Base-by-base conservation (phyloP, 371 early-diverging fungal species). In the Umbelopsis sp. region DNA sequence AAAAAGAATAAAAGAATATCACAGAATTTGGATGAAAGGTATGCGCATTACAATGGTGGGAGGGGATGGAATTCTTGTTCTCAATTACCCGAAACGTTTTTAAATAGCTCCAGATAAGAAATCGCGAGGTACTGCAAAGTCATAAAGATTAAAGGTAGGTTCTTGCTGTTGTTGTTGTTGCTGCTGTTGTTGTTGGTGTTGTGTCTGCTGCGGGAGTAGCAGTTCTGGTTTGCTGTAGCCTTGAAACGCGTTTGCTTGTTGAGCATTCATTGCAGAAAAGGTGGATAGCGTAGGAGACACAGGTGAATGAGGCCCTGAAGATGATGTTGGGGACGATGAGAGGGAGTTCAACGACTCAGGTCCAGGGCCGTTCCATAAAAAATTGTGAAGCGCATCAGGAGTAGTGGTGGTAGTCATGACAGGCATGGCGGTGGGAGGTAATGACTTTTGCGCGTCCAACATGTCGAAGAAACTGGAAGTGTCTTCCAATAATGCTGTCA, bases 331-430 rank as follows among this genome's bases (percentile, higher is more conserved):
- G 11, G 57, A 57, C 12, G 57, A 57, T 14, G 57, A 57, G 12
- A 57, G 35, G 1, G 57, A 57, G 18, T 24, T 57, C 11, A 57
- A n/a, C 35, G 57, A 57, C 35, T 57, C 57, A 57, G 57, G 35
- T 18, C 57, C 35, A 57, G 12, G 57, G 57, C 57, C 57, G 35
- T 57, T 57, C 57, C 57, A 57, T 57, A 57, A 57, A 57, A 57
- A 57, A 57, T 57, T 57, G 35, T 11, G 29, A 32, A 57, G 29
- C 4, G 57, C 57, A 35, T 57, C 57, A 35, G 29, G 18, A 16
- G 57, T 4, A 29, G 29, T 6, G 5, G 57, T 57, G 12, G 57
- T 25, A 4, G 57, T 3, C 4, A 29, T 35, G 12, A 35, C 18
- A 57, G 57, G 57, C 10, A 57, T 35, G 14, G 57, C 22, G 14